Evolutionary conservation across 352 stramenopile genomes (phyloP).

Genomic region (Thraustochytrium striatum): DNA sequence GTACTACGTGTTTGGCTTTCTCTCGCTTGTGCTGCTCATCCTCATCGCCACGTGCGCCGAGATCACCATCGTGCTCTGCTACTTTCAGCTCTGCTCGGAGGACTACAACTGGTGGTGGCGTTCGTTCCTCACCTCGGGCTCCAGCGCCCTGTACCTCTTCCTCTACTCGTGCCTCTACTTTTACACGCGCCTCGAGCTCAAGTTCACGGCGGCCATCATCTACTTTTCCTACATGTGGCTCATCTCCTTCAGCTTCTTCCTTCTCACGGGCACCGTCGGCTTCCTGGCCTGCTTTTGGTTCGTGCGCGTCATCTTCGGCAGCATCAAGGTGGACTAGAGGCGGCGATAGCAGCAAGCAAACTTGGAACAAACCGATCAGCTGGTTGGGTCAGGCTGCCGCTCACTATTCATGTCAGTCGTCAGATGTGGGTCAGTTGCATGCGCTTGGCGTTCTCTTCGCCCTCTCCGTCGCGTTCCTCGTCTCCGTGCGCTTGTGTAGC

Average conservation of each 20-base stretch:
- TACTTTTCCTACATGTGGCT: conserved; percentile 99
- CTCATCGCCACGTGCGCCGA: conserved; percentile 96
- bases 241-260: conserved; percentile 88
- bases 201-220: conserved; percentile 73
- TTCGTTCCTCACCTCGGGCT: conserved; percentile 92
- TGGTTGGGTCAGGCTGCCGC: not conserved
- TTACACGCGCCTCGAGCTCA: conserved; percentile 86
- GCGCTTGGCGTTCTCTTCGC: no score
- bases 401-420: not conserved
- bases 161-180: conserved; percentile 99
- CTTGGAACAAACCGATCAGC: not conserved
- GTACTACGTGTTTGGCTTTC: conserved; percentile 99
- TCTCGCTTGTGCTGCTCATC: conserved; percentile 96
- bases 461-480: no score
- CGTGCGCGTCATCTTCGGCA: conserved; percentile 94
- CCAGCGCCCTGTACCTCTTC: conserved; percentile 95
- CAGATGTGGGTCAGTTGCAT: no score
- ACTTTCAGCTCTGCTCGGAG: conserved; percentile 99
- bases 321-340: conserved; percentile 94
- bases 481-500: no score
- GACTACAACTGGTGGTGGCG: conserved; percentile 99
- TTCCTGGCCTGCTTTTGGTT: conserved; percentile 97
- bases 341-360: not conserved
- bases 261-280: conserved; percentile 92
- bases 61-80: conserved; percentile 98